Conservation (phyloP, 345 rosid genomes). For the Eucalyptus shirleyi region DNA sequence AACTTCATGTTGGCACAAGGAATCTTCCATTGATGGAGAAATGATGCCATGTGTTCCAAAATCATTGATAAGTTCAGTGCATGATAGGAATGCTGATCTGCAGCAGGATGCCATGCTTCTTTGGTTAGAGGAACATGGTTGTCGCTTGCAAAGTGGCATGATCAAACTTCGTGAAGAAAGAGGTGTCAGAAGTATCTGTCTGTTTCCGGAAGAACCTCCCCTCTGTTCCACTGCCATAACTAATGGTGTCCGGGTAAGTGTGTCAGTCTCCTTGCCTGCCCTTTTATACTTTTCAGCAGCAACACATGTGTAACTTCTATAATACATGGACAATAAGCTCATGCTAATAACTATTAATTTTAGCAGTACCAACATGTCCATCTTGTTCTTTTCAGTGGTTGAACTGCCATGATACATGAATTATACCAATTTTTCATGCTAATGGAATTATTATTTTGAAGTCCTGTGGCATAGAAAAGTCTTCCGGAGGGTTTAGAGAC, state of each 20-base stretch:
- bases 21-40: constrained; percentile 25
- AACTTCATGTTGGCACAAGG: constrained; percentile 52
- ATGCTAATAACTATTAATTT: neutral
- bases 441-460: neutral
- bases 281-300: neutral
- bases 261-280: neutral
- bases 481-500: neutral
- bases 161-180: constrained; percentile 32
- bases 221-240: constrained; percentile 65
- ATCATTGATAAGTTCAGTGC: constrained; percentile 35
- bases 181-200: constrained; percentile 31
- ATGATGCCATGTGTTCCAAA: constrained; percentile 82
- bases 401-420: neutral
- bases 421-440: neutral
- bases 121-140: constrained; percentile 87
- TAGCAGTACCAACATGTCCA: neutral
- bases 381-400: neutral
- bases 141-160: constrained; percentile 44
- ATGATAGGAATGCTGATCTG: constrained; percentile 21
- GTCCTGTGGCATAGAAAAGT: neutral
- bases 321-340: neutral
- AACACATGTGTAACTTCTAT: neutral
- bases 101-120: constrained; percentile 77
- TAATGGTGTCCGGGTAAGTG: constrained; percentile 60
- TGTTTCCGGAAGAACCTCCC: constrained; percentile 72